Conservation (phyloP, 1,139 yeast genomes). For the Geotrichum australiense region DNA sequence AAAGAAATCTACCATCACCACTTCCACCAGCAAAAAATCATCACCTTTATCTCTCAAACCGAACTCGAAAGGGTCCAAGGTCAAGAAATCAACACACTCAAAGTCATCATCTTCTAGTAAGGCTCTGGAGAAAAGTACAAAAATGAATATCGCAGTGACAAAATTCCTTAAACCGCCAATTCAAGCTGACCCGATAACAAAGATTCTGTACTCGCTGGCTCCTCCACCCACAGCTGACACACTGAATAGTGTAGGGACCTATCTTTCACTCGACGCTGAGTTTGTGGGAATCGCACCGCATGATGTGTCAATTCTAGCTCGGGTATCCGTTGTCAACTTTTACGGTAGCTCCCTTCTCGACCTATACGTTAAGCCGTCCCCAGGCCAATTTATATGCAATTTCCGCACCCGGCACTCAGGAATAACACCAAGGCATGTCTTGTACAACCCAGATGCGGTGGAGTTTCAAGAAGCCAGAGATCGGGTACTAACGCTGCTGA, state of each 20-base stretch:
- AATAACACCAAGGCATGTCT: slow-evolving; percentile 44
- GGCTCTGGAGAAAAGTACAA: not conserved
- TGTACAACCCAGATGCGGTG: slow-evolving; percentile 40
- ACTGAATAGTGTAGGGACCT: slow-evolving; percentile 45
- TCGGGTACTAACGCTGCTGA: slow-evolving; percentile 42
- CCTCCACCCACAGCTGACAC: not conserved
- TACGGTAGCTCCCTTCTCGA: slow-evolving; percentile 70
- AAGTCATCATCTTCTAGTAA: not conserved
- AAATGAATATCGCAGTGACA: not conserved
- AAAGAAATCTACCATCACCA: not conserved
- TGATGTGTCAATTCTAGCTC: slow-evolving; percentile 61
- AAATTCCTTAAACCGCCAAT: not conserved
- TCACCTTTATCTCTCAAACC: not conserved
- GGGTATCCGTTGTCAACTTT: slow-evolving; percentile 81
- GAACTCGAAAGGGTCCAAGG: not conserved
- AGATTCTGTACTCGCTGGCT: not conserved
- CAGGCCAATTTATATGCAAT: slow-evolving; percentile 69
- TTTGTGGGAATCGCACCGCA: slow-evolving; percentile 60
- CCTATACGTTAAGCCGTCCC: slow-evolving; percentile 52
- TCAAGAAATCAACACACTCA: not conserved
- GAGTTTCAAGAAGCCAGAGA: slow-evolving; percentile 60
- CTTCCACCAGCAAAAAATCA: too few species aligned
- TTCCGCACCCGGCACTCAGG: slow-evolving; percentile 98
- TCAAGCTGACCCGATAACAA: not conserved
- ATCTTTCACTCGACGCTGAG: slow-evolving; percentile 84